Percentiles rank a stretch among this genome's conserved stretches.
Conservation (phyloP, 768 basidiomycete genomes). For the Sistotremastrum suecicum region DNA sequence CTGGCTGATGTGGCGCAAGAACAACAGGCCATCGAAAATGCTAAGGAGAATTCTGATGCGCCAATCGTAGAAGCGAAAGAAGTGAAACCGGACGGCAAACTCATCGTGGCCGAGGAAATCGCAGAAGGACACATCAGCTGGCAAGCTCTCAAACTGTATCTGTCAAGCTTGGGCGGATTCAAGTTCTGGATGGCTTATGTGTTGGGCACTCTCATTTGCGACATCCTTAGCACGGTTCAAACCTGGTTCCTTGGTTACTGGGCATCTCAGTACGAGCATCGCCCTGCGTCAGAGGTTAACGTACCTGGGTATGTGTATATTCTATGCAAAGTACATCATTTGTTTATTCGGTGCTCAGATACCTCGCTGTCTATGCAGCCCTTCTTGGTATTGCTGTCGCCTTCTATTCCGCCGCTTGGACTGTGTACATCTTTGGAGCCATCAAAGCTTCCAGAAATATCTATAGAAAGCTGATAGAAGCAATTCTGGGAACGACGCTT, state of each 20-base stretch:
- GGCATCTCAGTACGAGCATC: constrained; percentile 27
- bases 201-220: constrained; percentile 8
- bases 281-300: constrained; percentile 19
- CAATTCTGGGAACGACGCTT: constrained; percentile 45
- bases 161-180: constrained; percentile 14
- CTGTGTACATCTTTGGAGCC: constrained; percentile 32
- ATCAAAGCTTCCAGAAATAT: constrained; percentile 41
- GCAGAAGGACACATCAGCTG: constrained; percentile 22
- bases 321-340: background rate
- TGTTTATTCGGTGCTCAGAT: constrained; percentile 23
- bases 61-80: constrained; percentile 9
- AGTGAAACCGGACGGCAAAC: constrained; percentile 16
- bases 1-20: constrained; percentile 15
- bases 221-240: constrained; percentile 14
- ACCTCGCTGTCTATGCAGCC: constrained; percentile 29
- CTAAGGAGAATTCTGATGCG: constrained; percentile 14
- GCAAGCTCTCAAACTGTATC: constrained; percentile 20
- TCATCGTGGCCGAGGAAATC: constrained; percentile 24
- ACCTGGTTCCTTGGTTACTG: constrained; percentile 32
- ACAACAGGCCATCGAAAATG: constrained; percentile 16
- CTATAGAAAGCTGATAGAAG: constrained; percentile 35
- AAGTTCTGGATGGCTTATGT: constrained; percentile 18
- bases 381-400: constrained; percentile 20
- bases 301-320: constrained; percentile 18
- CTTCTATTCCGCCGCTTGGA: constrained; percentile 20